These are phyloP conservation scores for Tetraselmis striata DNA, from an alignment of 139 green algal species.

Conservation along the genomic window DNA sequence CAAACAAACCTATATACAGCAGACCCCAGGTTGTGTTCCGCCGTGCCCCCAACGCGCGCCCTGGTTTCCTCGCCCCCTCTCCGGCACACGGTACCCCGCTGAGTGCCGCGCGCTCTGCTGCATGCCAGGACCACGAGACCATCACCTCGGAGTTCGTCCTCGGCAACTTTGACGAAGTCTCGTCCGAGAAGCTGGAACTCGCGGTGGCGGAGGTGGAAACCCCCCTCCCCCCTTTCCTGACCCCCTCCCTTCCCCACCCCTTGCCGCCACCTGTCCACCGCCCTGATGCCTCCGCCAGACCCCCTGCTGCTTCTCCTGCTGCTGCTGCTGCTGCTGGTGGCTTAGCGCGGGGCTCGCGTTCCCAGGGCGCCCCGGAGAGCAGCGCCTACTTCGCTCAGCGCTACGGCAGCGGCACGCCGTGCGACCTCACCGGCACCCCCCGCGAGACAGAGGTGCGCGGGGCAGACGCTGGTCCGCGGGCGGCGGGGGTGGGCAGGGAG, in stretches of 20 bases:
- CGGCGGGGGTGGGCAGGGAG: too few relatives aligned
- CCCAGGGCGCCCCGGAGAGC: conserved; percentile 22
- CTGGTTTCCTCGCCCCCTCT: background rate
- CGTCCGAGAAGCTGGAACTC: background rate
- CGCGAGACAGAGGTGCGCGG: conserved; percentile 53
- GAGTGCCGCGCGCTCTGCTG: background rate
- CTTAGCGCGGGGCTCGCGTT: conserved; percentile 23
- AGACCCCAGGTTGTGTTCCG: conserved; percentile 6
- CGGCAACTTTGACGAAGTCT: background rate
- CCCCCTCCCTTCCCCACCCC: background rate
- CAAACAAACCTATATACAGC: too few relatives aligned
- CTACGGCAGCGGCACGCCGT: conserved; percentile 52
- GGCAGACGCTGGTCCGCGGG: background rate
- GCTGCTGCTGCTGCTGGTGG: background rate
- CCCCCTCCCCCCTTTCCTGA: too few relatives aligned
- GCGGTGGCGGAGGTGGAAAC: too few relatives aligned
- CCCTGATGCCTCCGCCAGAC: background rate
- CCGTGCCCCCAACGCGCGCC: background rate
- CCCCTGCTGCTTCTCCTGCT: background rate
- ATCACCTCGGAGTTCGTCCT: background rate
- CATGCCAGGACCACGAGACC: background rate
- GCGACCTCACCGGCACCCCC: conserved; percentile 44
- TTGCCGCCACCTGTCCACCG: background rate
- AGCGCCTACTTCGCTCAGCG: conserved; percentile 58
- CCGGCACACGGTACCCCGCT: too few relatives aligned